Evolutionary conservation across 148 eudicot species (phyloP).

Genomic region (Cornus kousa): DNA sequence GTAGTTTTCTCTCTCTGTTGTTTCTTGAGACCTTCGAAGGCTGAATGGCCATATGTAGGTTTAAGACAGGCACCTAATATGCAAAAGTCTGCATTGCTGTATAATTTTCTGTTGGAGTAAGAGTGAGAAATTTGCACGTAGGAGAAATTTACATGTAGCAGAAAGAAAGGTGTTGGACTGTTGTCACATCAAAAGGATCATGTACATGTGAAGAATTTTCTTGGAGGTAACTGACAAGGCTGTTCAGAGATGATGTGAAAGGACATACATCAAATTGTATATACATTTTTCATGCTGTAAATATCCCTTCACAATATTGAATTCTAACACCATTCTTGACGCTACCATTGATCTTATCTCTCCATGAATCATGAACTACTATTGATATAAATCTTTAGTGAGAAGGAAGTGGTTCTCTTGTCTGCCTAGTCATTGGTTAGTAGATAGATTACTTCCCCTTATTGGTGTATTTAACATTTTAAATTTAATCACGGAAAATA

Average conservation of each 20-base stretch:
- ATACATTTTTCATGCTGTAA: background rate
- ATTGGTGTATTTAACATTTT: no score
- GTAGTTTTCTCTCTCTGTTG: background rate
- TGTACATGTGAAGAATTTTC: conserved; percentile 17
- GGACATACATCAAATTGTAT: background rate
- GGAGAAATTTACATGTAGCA: conserved; percentile 12
- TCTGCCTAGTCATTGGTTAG: no score
- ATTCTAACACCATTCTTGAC: background rate
- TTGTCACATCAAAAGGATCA: conserved; percentile 2
- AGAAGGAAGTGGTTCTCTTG: no score
- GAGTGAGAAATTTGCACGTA: background rate
- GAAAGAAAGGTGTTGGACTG: conserved; percentile 9
- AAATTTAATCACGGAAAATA: no score
- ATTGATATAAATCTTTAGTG: no score
- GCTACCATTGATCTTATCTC: background rate
- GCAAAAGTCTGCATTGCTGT: background rate
- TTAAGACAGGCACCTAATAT: background rate
- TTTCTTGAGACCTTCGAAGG: background rate
- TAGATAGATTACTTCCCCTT: no score
- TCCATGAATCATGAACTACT: no score
- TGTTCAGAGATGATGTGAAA: background rate
- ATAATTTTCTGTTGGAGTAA: background rate
- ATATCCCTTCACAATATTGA: background rate
- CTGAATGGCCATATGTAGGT: background rate
- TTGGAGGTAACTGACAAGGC: conserved; percentile 7